These are phyloP conservation scores for Solanum raphanifolium DNA, from an alignment of 257 asterid species.

Conservation along the genomic window DNA sequence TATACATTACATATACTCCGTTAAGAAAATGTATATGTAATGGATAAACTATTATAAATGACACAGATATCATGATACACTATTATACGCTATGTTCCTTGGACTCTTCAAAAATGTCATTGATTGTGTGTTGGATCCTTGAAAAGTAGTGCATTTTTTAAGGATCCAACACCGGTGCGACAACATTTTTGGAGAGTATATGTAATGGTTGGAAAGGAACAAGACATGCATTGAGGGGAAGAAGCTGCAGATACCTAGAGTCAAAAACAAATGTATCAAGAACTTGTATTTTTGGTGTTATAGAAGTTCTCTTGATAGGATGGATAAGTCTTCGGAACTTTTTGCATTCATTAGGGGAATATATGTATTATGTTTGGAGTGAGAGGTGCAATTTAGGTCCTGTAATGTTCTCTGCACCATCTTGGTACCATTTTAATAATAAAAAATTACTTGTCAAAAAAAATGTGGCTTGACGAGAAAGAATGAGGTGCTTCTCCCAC, in stretches of 20 bases:
- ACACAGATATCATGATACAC: neutral
- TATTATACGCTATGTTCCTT: neutral
- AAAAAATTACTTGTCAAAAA: neutral
- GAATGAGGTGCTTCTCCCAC: neutral
- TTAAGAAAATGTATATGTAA: neutral
- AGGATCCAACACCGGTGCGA: neutral
- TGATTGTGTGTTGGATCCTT: neutral
- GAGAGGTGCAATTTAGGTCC: neutral
- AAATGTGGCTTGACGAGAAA: slow-evolving; percentile 35
- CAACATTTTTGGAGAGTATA: neutral
- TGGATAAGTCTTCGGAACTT: neutral
- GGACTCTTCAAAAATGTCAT: neutral
- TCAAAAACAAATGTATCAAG: neutral
- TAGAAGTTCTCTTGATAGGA: neutral
- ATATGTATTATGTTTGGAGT: neutral
- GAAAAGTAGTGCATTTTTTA: neutral
- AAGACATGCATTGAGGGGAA: neutral
- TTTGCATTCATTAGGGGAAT: neutral
- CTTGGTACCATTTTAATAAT: neutral
- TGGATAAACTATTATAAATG: neutral
- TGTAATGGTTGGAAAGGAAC: neutral
- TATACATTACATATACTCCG: neutral
- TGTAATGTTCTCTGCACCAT: neutral
- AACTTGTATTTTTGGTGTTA: neutral
- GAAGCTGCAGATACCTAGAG: neutral